Evolutionary conservation across 345 rosid genomes (phyloP), one percentile per base, ranked within the genome.

Genomic region (Fremontodendron californicum): DNA sequence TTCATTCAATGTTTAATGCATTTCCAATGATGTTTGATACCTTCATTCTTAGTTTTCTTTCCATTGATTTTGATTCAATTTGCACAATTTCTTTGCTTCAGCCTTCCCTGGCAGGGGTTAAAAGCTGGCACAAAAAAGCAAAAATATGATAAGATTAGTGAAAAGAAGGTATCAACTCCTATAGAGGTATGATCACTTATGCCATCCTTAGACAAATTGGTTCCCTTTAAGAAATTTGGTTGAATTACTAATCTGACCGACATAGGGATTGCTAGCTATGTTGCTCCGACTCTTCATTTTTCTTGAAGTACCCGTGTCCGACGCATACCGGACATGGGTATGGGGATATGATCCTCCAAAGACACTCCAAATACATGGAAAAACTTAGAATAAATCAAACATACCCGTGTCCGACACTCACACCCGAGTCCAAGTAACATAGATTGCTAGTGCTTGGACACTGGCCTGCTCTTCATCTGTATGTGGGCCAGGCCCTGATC

Each of bases 91-190:
- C 42, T 55, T 70, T 78, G 80, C 74, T 75, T 80, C 81, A 92
- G 97, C 83, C 92, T 92, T 79, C 97, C 97, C 3, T 92, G 97
- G 95, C 97, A 92, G 75, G 97, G 97, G 66, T 64, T 92, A 79
- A 92, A 85, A 84, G 95, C 97, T 67, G 97, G 95, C 69, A 92
- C 97, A 5, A 92, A 92, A 86, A 92, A 90, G 84, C 97, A 92
- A 85, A 92, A 92, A 76, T 92, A 92, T 77, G 97, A 92, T 73
- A 88, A 88, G 80, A 92, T 92, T 73, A 90, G 95, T 48, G 93
- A 90, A 80, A 92, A 92, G 89, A 92, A 92, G 87, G 92, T 90
- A 37, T 88, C 95, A 73, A 92, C 97, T 71, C 78, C 97, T 13
- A 81, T 89, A 54, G 97, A 92, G 95, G 97, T 92, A 78, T 72